Evolutionary conservation across 345 rosid genomes (phyloP), one percentile per base, ranked within the genome.

Genomic region (Lagerstroemia speciosa): DNA sequence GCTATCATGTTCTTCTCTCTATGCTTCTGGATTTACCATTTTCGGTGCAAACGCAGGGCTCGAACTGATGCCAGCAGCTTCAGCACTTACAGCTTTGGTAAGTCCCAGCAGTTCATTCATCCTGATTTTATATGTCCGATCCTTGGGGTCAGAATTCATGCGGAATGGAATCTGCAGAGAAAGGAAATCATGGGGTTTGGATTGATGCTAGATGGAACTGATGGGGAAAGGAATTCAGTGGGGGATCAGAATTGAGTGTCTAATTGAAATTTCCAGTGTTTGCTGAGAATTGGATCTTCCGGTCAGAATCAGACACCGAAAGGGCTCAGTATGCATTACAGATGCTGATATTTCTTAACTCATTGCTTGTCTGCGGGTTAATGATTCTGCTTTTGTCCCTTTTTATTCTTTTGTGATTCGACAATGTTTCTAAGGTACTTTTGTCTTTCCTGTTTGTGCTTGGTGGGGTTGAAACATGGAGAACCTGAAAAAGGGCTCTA

Each of bases 401-500:
- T 32, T 9, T 11, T 15, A 19, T 46, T 52, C 10, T 24, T 38
- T 19, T 15, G 32, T 37, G 63, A 33, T 40, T 69, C 33, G 15
- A 36, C 29, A 41, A 36, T 57, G 8, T 36, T 27, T 30, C 65
- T 29, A 24, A 30, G 32, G 46, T 9, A 65, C 64, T 75, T 64
- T 14, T 61, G 32, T 67, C 62, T 57, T 75, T 50, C n/a, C 24
- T 27, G 43, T 68, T 16, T 52, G 31, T 8, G 31, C 36, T 2
- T 19, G 62, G 34, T 37, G 67, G 75, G 67, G 33, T 68, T 62
- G 67, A 11, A 52, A 68, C 37, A 29, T 66, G 83, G 74, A 88
- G 93, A 78, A 46, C 77, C 75, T 58, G 90, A 79, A 73, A 79
- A 72, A 74, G 87, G 92, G 75, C 32, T 78, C 66, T 78, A 75